Conservation (phyloP, 306 rosid species). For the Vigna unguiculata region DNA sequence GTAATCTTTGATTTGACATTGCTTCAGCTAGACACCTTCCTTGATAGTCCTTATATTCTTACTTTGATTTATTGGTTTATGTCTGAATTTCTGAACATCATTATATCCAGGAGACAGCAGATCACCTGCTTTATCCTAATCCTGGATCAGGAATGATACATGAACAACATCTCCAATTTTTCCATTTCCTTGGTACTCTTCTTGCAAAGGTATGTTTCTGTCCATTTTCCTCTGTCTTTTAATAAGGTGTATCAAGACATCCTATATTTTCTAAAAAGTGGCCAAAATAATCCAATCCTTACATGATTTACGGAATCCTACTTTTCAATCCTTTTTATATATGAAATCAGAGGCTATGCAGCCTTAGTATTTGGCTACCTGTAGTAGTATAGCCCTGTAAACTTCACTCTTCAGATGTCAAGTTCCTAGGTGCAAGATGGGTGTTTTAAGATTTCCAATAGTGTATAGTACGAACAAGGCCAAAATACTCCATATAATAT, state of each 20-base stretch:
- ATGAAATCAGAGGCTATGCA: neutral
- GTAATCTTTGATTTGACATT: conserved; percentile 21
- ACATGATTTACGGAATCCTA: neutral
- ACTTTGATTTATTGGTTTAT: conserved; percentile 42
- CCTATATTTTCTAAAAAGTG: neutral
- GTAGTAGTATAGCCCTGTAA: neutral
- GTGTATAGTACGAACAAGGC: neutral
- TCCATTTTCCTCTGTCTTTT: neutral
- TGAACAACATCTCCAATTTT: conserved; percentile 98
- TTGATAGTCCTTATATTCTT: conserved; percentile 30
- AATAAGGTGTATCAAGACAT: neutral
- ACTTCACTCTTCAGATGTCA: neutral
- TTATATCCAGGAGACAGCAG: conserved; percentile 79
- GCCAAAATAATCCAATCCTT: neutral
- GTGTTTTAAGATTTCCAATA: neutral
- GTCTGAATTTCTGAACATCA: conserved; percentile 39
- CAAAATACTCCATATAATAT: neutral
- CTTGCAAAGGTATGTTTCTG: conserved; percentile 80
- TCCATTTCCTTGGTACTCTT: conserved; percentile 94
- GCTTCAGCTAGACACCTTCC: conserved; percentile 26
- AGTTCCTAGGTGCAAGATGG: neutral
- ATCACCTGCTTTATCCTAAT: conserved; percentile 95
- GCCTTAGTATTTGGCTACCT: neutral
- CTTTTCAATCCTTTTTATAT: neutral
- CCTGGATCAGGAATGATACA: conserved; percentile 99